Evolutionary conservation across 495 filamentous ascomycete species (phyloP), one percentile per base, ranked within the genome.

Genomic region (Neurospora africana): DNA sequence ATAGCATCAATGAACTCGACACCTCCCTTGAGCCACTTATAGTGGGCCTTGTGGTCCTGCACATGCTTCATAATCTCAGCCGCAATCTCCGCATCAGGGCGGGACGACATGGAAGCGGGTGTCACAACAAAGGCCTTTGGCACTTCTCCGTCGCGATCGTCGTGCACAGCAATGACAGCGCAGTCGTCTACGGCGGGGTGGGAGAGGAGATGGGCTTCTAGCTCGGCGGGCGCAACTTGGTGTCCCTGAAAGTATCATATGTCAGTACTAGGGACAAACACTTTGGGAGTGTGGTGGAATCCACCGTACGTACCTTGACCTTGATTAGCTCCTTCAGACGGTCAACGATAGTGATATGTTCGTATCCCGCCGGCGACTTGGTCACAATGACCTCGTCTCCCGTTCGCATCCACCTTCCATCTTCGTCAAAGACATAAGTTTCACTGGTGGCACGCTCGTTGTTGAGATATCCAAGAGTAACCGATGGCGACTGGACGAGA

Each of bases 291-390:
- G 39, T 17, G 39, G 39, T 41, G 39, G 39, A 41, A 19, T 41
- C 5, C 6, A 37, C 69, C 35, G 30, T 38, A 76, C 86, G 47
- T 80, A 93, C 92, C 88, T 96, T 97, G 76, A 93, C 91, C 81
- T 97, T 97, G 83, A 97, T 96, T 70, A 97, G 83, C 81, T 97
- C 94, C 84, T 97, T 97, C 76, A 97, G 90, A 3, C 94, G 88
- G 78, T 97, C 94, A 4, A 94, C 91, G 53, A 97, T 91, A 74
- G 90, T 89, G 40, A 96, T 74, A 77, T 97, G 94, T 79, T 97
- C 92, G 68, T 90, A 81, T 10, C 90, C 91, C 7, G 83, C 81
- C 0, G 90, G 87, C 19, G 87, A 80, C 78, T 87, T 85, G 19
- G 86, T 83, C 30, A 97, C 81, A 13, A 94, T 84, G 1, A 90